These are phyloP conservation scores for Solanum chmielewskii DNA, from an alignment of 257 asterid species.

Conservation along the genomic window DNA sequence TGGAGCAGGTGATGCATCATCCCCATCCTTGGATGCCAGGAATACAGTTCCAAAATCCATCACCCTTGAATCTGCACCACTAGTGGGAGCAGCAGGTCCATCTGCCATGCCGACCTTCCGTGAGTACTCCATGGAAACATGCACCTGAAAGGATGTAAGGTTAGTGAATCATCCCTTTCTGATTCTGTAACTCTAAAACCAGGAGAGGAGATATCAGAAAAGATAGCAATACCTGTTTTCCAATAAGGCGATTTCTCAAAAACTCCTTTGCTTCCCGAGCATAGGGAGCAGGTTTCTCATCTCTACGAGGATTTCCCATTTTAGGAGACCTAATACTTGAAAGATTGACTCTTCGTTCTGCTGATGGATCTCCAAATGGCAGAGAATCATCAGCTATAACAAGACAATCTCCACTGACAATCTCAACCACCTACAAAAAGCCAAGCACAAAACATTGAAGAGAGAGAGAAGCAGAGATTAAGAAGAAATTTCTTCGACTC, in stretches of 20 bases:
- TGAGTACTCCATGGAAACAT: constrained; percentile 95
- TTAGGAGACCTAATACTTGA: constrained; percentile 95
- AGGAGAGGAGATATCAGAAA: neutral
- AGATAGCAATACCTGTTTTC: constrained; percentile 55
- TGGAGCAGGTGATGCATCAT: constrained; percentile 28
- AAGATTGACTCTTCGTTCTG: constrained; percentile 91
- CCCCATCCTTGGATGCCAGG: constrained; percentile 65
- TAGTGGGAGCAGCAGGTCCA: constrained; percentile 46
- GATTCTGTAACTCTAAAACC: neutral
- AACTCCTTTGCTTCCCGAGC: constrained; percentile 98
- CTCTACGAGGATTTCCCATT: constrained; percentile 94
- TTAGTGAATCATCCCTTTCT: neutral
- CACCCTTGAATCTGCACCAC: constrained; percentile 38
- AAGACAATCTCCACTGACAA: constrained; percentile 69
- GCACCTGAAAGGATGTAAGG: constrained; percentile 37
- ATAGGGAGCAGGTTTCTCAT: constrained; percentile 88
- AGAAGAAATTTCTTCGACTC: neutral
- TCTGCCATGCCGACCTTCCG: constrained; percentile 68
- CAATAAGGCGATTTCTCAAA: constrained; percentile 79
- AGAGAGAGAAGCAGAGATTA: neutral
- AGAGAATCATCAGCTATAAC: constrained; percentile 84
- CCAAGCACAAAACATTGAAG: neutral
- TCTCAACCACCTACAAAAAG: constrained; percentile 83
- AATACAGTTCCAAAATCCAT: constrained; percentile 97
- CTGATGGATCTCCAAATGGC: constrained; percentile 89